Evolutionary conservation across 2,329 filamentous ascomycete genomes (phyloP).

Genomic region (Botrytis deweyae): DNA sequence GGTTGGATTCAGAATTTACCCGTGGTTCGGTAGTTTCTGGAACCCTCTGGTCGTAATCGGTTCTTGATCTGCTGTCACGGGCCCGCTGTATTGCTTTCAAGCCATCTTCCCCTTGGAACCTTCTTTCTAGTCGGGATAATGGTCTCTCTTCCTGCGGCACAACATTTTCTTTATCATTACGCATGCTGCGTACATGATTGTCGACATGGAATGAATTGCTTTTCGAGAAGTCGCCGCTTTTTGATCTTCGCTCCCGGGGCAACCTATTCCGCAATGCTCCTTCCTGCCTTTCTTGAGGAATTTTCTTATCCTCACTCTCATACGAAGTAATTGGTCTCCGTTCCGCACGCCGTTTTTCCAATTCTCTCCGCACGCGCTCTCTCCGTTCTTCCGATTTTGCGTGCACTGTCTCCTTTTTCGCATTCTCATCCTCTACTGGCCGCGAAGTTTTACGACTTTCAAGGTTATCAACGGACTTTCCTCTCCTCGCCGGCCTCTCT

Average conservation of each 20-base stretch:
- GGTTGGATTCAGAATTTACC: conserved; percentile 6
- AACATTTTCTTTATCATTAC: conserved; percentile 15
- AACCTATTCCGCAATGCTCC: conserved; percentile 1
- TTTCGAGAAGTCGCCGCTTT: conserved; percentile 14
- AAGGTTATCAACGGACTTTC: neutral
- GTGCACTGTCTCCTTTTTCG: neutral
- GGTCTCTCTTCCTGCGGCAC: conserved; percentile 7
- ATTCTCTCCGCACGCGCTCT: conserved; percentile 17
- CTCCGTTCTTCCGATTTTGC: conserved; percentile 13
- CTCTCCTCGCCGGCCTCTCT: neutral
- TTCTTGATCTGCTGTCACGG: conserved; percentile 7
- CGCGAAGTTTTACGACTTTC: neutral
- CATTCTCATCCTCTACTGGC: neutral
- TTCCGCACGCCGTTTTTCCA: conserved; percentile 13
- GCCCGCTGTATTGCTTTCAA: conserved; percentile 14
- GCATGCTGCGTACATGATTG: neutral
- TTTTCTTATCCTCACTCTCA: conserved; percentile 14
- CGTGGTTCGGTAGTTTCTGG: neutral
- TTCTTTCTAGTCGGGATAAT: conserved; percentile 25
- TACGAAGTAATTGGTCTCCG: conserved; percentile 14
- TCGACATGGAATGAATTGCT: conserved; percentile 1
- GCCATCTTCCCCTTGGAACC: conserved; percentile 13
- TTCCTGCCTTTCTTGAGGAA: conserved; percentile 10
- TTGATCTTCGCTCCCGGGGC: conserved; percentile 13
- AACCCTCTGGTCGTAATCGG: conserved; percentile 13